Base-by-base conservation (phyloP, 2,329 filamentous ascomycete species). In the Aspergillus sp. region DNA sequence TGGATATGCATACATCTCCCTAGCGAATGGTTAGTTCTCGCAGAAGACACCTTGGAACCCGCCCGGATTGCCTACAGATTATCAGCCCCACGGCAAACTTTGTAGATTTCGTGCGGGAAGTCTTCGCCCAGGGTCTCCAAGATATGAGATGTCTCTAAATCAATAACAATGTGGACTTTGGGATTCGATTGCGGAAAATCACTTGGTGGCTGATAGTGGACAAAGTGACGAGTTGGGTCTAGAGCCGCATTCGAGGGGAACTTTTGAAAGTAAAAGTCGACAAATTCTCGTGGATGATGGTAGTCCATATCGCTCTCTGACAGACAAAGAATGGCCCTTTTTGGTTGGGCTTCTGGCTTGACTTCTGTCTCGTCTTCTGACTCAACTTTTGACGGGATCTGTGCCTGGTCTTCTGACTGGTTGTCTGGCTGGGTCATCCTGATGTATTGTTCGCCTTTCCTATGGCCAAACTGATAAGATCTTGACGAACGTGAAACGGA, bases 151-250 rank as follows among this genome's bases (percentile, higher is more conserved):
- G 8, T 50, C 30, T 60, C 58, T 1, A 60, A 30, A 17, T 60
- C 47, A 30, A 55, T 60, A 6, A 60, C 31, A 49, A 60, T 60
- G 7, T 56, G 46, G 23, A 60, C 25, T 34, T 51, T 56, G 9
- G 52, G 17, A 30, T 55, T 55, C 13, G 31, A 19, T 30, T 54
- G 45, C 17, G 51, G 58, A 22, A 56, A 31, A 31, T 55, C 47
- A 34, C 31, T 56, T 1, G 58, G 58, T 19, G 58, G 58, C 31
- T 60, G 52, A 25, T 45, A 31, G 25, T 60, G 52, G 31, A 60
- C 51, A n/a, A 22, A 60, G 45, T 56, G 46, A 34, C 51, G 52
- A 30, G 19, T 41, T 0, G 43, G 4, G 43, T 60, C 52, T 28
- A 22, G 41, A 13, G 17, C 50, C 41, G 41, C 58, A n/a, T 50